Conservation (phyloP, 139 green algal genomes). For the Nannochloris sp. region DNA sequence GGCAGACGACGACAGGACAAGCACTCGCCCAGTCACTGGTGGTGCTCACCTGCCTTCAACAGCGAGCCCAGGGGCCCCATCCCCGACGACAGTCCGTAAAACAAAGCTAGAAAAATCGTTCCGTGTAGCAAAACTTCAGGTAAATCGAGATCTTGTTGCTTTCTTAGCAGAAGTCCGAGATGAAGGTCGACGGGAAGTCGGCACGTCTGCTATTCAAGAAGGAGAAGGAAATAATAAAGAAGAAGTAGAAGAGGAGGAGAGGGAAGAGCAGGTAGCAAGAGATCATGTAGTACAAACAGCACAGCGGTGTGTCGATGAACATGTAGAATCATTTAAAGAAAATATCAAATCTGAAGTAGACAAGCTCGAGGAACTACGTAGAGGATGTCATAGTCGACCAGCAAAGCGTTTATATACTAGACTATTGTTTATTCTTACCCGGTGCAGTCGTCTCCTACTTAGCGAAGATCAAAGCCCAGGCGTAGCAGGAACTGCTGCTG, state of each 20-base stretch:
- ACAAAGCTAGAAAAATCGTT: conserved; percentile 24
- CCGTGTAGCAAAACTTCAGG: conserved; percentile 35
- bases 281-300: conserved; percentile 32
- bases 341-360: conserved; percentile 57
- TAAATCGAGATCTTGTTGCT: conserved; percentile 33
- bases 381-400: neutral
- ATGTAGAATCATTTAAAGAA: conserved; percentile 47
- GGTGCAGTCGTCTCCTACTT: conserved; percentile 58
- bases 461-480: conserved; percentile 31
- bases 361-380: conserved; percentile 49
- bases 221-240: neutral
- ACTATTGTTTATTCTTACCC: conserved; percentile 71
- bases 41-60: neutral
- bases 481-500: neutral
- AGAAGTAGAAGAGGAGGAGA: neutral
- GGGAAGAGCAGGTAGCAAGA: neutral
- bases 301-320: conserved; percentile 50
- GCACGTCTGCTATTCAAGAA: neutral
- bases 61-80: no score
- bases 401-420: conserved; percentile 43
- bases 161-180: conserved; percentile 31
- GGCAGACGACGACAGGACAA: neutral
- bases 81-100: conserved; percentile 20
- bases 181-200: conserved; percentile 1
- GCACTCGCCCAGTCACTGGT: neutral